Percentiles rank a stretch among this genome's conserved stretches.
These are phyloP conservation scores for Ogataea kodamae DNA, from an alignment of 805 yeast species.

Conservation along the genomic window DNA sequence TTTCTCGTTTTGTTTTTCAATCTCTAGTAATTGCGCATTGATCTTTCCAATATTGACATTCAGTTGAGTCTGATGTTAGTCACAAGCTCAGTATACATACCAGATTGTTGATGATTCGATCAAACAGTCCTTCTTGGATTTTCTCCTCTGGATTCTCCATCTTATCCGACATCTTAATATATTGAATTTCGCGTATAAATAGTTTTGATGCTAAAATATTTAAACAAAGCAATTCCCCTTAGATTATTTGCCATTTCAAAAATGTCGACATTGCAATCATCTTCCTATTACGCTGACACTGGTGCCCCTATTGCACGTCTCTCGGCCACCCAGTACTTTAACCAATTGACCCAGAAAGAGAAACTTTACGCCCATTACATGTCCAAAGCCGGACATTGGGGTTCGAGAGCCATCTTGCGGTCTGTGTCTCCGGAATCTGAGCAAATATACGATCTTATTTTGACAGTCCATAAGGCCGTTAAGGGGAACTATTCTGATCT, in stretches of 20 bases:
- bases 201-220: slow-evolving; percentile 7
- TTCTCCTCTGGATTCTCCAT: slow-evolving; percentile 90
- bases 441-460: slow-evolving; percentile 63
- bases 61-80: slow-evolving; percentile 50
- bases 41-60: slow-evolving; percentile 67
- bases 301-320: slow-evolving; percentile 70
- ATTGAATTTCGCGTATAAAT: slow-evolving; percentile 7
- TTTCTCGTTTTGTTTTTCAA: slow-evolving; percentile 64
- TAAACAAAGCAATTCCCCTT: slow-evolving; percentile 4
- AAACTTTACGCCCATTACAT: slow-evolving; percentile 79
- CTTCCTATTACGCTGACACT: slow-evolving; percentile 47
- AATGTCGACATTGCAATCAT: slow-evolving; percentile 17
- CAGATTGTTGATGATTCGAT: slow-evolving; percentile 73
- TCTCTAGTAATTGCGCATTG: slow-evolving; percentile 57
- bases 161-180: slow-evolving; percentile 11
- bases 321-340: slow-evolving; percentile 66
- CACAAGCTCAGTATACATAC: slow-evolving; percentile 45
- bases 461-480: slow-evolving; percentile 51
- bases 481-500: slow-evolving; percentile 45
- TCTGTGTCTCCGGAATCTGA: slow-evolving; percentile 85
- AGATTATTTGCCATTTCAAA: slow-evolving; percentile 5
- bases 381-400: slow-evolving; percentile 80
- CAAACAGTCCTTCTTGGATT: slow-evolving; percentile 68
- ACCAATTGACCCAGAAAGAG: slow-evolving; percentile 54
- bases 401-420: slow-evolving; percentile 73